Percentiles rank a stretch among this genome's conserved stretches.
Conservation (phyloP, 345 rosid species). For the Lumnitzera littorea region DNA sequence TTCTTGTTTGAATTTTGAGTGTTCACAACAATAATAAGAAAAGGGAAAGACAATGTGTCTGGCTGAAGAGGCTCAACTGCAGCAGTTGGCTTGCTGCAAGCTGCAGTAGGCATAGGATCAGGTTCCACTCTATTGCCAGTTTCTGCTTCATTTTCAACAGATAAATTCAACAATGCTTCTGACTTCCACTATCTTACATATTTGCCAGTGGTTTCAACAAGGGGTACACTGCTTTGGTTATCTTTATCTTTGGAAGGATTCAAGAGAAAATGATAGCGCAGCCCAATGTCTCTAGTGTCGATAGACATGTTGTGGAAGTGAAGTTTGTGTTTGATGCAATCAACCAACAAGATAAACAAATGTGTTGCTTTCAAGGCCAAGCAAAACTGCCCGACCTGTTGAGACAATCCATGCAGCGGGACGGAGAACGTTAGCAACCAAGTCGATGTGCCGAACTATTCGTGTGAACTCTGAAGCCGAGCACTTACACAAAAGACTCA, state of each 20-base stretch:
- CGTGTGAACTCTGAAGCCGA: no score
- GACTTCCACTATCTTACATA: conserved; percentile 19
- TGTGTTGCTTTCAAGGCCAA: no score
- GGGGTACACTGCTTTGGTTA: conserved; percentile 25
- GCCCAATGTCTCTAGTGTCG: no score
- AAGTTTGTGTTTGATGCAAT: no score
- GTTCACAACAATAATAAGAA: conserved; percentile 54
- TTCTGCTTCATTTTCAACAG: conserved; percentile 30
- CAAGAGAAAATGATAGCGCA: conserved; percentile 41
- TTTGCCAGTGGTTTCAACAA: conserved; percentile 11
- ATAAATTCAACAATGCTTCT: conserved; percentile 38
- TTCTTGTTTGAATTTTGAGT: conserved; percentile 65
- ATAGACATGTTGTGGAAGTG: no score
- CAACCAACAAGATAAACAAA: no score
- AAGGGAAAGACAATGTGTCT: conserved; percentile 24
- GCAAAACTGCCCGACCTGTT: no score
- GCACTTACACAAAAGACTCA: no score
- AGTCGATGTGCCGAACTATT: no score
- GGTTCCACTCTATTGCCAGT: conserved; percentile 13
- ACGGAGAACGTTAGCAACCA: no score
- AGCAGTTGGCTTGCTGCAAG: conserved; percentile 19
- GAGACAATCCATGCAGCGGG: no score
- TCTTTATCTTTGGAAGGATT: conserved; percentile 51
- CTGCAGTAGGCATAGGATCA: conserved; percentile 14
- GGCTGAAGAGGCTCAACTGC: conserved; percentile 29